These are phyloP conservation scores for Globisporangium echinulatum DNA, from an alignment of 352 stramenopile genomes.

Conservation along the genomic window DNA sequence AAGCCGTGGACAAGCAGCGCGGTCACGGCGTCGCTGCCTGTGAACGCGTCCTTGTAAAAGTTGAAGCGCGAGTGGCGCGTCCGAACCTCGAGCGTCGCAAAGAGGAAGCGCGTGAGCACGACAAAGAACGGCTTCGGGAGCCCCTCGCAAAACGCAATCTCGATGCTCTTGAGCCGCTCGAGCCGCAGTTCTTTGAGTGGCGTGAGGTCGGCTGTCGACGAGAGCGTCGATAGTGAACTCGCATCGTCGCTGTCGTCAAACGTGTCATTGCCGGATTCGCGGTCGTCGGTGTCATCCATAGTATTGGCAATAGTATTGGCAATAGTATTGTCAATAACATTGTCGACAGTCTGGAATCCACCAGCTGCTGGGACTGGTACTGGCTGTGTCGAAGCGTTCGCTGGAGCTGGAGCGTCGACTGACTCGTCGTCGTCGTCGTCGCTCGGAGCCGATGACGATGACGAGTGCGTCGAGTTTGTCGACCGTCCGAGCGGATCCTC, in stretches of 20 bases:
- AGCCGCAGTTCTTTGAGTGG: slow-evolving; percentile 64
- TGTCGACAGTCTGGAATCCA: slow-evolving; percentile 1
- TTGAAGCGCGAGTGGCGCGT: slow-evolving; percentile 79
- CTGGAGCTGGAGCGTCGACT: slow-evolving; percentile 8
- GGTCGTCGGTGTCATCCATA: slow-evolving; percentile 22
- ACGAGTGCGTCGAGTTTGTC: slow-evolving; percentile 41
- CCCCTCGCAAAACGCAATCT: slow-evolving; percentile 75
- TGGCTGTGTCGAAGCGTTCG: neutral
- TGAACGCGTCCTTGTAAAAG: slow-evolving; percentile 85
- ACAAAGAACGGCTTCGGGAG: slow-evolving; percentile 76
- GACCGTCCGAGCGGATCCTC: slow-evolving; percentile 30
- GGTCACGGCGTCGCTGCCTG: slow-evolving; percentile 62
- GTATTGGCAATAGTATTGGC: no score
- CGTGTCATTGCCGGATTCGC: slow-evolving; percentile 20
- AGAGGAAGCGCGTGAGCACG: slow-evolving; percentile 61
- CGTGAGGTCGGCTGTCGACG: slow-evolving; percentile 31
- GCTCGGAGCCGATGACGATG: slow-evolving; percentile 19
- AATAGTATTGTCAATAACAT: slow-evolving; percentile 19
- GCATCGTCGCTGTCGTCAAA: slow-evolving; percentile 25
- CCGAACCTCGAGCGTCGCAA: slow-evolving; percentile 74
- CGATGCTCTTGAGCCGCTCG: slow-evolving; percentile 68
- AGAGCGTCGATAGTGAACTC: slow-evolving; percentile 9
- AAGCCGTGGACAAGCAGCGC: slow-evolving; percentile 75
- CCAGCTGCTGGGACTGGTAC: slow-evolving; percentile 11
- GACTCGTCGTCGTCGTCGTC: slow-evolving; percentile 33